A percentile compares a stretch with the other conserved stretches of the same genome.
phyloP scores from a whole-genome alignment of 2,329 filamentous ascomycete genomes.

The Xylariaceae sp. region DNA sequence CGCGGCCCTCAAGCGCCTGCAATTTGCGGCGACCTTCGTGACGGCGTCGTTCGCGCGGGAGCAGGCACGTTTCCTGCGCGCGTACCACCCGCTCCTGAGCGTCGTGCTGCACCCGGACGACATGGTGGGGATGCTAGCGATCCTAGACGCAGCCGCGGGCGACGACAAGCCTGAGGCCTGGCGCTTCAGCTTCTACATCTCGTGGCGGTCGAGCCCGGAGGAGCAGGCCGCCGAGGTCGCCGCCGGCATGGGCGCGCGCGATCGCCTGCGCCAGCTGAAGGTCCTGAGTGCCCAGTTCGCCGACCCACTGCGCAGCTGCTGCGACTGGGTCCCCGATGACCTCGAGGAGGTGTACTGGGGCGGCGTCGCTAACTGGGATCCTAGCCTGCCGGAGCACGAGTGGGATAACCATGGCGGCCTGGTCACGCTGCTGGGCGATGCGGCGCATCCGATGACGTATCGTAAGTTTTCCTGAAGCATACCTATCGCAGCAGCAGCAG shows the following conservation, averaged over 20 bases:
- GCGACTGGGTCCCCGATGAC: conserved; percentile 39
- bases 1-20: conserved; percentile 41
- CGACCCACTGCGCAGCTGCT: conserved; percentile 48
- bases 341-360: conserved; percentile 34
- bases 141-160: conserved; percentile 44
- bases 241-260: conserved; percentile 36
- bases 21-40: conserved; percentile 49
- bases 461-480: too few species aligned
- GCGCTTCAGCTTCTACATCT: conserved; percentile 53
- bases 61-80: conserved; percentile 46
- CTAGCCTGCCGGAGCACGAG: conserved; percentile 31
- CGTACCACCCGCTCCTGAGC: conserved; percentile 48
- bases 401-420: conserved; percentile 38
- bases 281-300: conserved; percentile 41
- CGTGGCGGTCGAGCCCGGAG: conserved; percentile 41
- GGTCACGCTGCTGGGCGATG: conserved; percentile 39
- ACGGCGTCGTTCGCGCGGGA: conserved; percentile 45
- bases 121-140: conserved; percentile 48
- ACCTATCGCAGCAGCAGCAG: too few species aligned
- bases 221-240: conserved; percentile 43
- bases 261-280: conserved; percentile 45
- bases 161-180: conserved; percentile 43
- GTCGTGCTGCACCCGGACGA: conserved; percentile 46
- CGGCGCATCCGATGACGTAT: conserved; percentile 41
- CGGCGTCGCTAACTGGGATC: conserved; percentile 37